Conservation (phyloP, 139 green algal genomes). For the Coelastrella sp. region DNA sequence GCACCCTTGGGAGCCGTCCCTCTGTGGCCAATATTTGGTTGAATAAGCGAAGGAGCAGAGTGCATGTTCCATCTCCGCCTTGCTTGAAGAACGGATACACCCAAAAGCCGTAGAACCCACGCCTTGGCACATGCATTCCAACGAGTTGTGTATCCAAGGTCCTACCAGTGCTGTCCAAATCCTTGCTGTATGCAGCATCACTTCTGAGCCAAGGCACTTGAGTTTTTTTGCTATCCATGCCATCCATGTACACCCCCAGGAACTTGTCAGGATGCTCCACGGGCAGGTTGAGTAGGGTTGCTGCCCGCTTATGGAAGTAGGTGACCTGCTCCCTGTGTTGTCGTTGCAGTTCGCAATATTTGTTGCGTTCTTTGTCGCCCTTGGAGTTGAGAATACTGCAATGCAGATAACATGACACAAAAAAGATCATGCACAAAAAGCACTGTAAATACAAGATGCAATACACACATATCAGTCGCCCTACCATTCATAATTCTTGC, state of each 20-base stretch:
- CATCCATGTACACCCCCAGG: not conserved
- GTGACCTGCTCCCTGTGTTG: not conserved
- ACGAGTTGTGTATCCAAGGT: not conserved
- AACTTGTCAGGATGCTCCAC: not conserved
- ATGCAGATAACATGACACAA: too few relatives aligned
- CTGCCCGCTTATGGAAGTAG: not conserved
- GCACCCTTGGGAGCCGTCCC: not conserved
- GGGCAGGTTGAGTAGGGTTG: not conserved
- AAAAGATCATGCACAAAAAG: not conserved
- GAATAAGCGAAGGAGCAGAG: not conserved
- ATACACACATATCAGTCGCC: too few relatives aligned
- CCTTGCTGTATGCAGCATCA: constrained; percentile 10
- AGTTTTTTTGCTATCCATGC: constrained; percentile 20
- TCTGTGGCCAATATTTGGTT: not conserved
- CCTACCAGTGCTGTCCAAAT: not conserved
- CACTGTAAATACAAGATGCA: not conserved
- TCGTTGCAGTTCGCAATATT: not conserved
- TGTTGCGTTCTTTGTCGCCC: not conserved
- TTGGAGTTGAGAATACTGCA: not conserved
- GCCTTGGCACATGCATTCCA: not conserved
- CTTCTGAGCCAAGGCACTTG: not conserved
- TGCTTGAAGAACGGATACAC: not conserved
- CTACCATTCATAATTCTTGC: too few relatives aligned
- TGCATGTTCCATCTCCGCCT: not conserved
- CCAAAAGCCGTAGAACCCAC: not conserved